Evolutionary conservation across 2,329 filamentous ascomycete genomes (phyloP), one percentile per base, ranked within the genome.

Genomic region (Calcarisporium arbuscula): DNA sequence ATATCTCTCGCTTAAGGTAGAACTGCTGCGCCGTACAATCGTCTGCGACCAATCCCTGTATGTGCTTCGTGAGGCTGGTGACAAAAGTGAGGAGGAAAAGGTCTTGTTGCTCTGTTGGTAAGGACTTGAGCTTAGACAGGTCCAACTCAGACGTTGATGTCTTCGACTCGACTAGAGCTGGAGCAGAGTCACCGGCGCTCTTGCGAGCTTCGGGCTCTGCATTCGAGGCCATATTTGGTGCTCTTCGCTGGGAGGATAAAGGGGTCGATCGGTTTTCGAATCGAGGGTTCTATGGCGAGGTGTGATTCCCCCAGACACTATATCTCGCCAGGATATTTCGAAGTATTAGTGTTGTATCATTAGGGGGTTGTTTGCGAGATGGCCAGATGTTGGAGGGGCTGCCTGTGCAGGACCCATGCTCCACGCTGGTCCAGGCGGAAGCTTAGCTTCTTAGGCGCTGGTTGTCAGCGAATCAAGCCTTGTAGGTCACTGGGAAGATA

Each of bases 91-190:
- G 72, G 43, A 98, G 75, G 60, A 92, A 94, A 10, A 98, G 77
- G 52, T 95, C 89, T 62, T 98, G 92, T 60, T 98, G 92, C 64
- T 98, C 92, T 35, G 85, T 79, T 28, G 90, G 86, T 30, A 96
- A 77, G 34, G 85, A 74, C 61, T 95, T 83, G 30, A 98, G 80
- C 70, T 95, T 95, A 51, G 80, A 67, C 48, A 95, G 66, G 56
- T 98, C 89, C 58, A 98, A 84, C 68, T 95, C 85, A 32, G 81
- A 82, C 53, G 77, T 81, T 40, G 68, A 61, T 45, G 60, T 66
- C 43, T 62, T 62, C 39, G 63, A 48, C 47, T 61, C 48, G 45
- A 59, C 41, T 51, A 52, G 40, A 53, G 51, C 47, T 48, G 50
- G 35, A 42, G 44, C 58, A 46, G 42, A 40, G 49, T 48, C 35